Base-by-base conservation (phyloP, 1,139 yeast species). In the Saccharomyces hybrid region DNA sequence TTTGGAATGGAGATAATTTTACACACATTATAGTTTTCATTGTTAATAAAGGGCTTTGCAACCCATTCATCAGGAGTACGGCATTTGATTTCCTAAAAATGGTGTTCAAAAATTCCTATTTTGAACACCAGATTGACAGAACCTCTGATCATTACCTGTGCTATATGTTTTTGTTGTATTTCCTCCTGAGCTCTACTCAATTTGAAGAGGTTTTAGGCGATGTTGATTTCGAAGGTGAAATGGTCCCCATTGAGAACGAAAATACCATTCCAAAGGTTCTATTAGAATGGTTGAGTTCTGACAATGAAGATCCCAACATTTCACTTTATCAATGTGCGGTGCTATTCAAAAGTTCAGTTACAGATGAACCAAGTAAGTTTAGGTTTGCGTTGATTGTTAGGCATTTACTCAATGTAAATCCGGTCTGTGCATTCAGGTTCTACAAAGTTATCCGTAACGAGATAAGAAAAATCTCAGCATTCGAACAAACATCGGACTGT, bases 21-120 rank as follows among this genome's bases (percentile, higher is more conserved):
- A 84, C 86, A 54, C 75, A 78, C 38, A 76, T 82, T 27, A 66
- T 88, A 24, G 72, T 83, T 50, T 75, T 77, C 51, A 67, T 80
- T 12, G 71, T 83, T 31, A 73, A 82, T 2, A 83, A 80, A 63
- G 96, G 96, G 0, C 71, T 88, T 55, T 80, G 81, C 51, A 72
- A 81, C 11, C 81, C 91, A 2, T 81, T 80, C 54, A 77, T 86
- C 27, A 79, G 81, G 56, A 79, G 78, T n/a, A 72, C 76, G 2
- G 80, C 93, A 0, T 66, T 84, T 50, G 72, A 73, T 1, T 76
- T 83, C 26, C 66, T 88, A 63, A 79, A 76, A 57, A 67, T 73
- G 1, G 70, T 83, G 28, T 78, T 85, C 64, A 75, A 73, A 50
- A 69, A 78, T 16, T 73, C 84, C 58, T 78, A 77, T 52, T 57